These are phyloP conservation scores for Sugiyamaella marilandica DNA, from an alignment of 805 yeast genomes.

Conservation along the genomic window DNA sequence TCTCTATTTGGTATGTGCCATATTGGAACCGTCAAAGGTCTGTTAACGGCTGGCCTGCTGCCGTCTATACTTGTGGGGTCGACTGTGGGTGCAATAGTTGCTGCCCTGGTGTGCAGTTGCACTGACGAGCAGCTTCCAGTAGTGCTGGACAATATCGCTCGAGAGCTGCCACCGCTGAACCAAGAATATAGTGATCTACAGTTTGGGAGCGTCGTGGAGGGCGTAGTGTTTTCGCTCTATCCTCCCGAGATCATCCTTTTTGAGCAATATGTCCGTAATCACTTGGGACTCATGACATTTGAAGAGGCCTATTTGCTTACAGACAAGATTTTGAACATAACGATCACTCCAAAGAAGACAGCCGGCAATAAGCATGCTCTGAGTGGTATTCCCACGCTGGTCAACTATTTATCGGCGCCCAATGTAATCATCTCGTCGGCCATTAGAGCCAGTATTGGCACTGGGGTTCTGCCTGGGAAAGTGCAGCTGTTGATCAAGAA, in stretches of 20 bases:
- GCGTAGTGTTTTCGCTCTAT: constrained; percentile 72
- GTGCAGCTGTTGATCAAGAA: constrained; percentile 57
- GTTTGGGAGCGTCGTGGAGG: constrained; percentile 54
- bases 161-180: constrained; percentile 21
- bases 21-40: constrained; percentile 82
- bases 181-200: constrained; percentile 19
- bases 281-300: constrained; percentile 80
- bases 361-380: constrained; percentile 19
- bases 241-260: constrained; percentile 81
- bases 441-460: constrained; percentile 64
- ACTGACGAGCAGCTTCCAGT: constrained; percentile 57
- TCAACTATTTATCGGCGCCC: constrained; percentile 90
- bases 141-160: constrained; percentile 33
- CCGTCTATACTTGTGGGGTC: constrained; percentile 89
- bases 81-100: constrained; percentile 91
- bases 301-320: constrained; percentile 86
- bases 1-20: constrained; percentile 92
- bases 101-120: constrained; percentile 74
- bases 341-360: constrained; percentile 71
- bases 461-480: constrained; percentile 58
- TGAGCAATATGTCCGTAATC: constrained; percentile 67
- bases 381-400: constrained; percentile 33
- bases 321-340: constrained; percentile 74
- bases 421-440: constrained; percentile 89
- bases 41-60: constrained; percentile 66